Evolutionary conservation across 495 filamentous ascomycete genomes (phyloP), one percentile per base, ranked within the genome.

Genomic region (Neurospora sp.): DNA sequence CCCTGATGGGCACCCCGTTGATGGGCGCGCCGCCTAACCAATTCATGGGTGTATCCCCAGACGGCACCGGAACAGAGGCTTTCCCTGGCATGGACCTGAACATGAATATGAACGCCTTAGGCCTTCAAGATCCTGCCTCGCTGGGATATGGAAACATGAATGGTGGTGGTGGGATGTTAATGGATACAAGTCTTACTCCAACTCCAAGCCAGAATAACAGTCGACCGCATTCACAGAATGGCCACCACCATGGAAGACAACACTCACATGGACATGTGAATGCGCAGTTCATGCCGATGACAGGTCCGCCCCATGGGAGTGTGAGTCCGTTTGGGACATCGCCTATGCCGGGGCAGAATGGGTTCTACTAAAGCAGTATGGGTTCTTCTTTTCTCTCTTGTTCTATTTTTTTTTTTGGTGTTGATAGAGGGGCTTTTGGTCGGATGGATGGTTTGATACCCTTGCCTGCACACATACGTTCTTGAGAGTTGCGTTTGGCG

Each of bases 61-160:
- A 79, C 7, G 35, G 27, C 1, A 16, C 80, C 1, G 84, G 46
- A 3, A 54, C 20, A 0, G 46, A 85, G 44, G 76, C 80, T 3
- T 85, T 84, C 10, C 82, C 82, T 2, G 75, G 75, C 14, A 72
- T 85, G 46, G 72, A 78, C 5, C 74, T 78, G 8, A 77, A 82
- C 37, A 74, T 85, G 70, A 71, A 78, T 4, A 74, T 78, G 27
- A 77, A 82, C 40, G 76, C 80, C 1, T 62, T 86, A 38, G 83
- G 83, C 2, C 78, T 85, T 31, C 84, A 83, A 70, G 79, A 83
- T 37, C 44, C 77, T 66, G 14, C 14, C 23, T 66, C 54, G 0
- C 35, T 66, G 54, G 54, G 54, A 18, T 66, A 31, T 6, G 54
- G 27, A 18, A 54, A 12, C 2, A 27, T 54, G 46, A 54, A 6